Percentiles rank a stretch among this genome's conserved stretches.
phyloP scores from a whole-genome alignment of 2,329 filamentous ascomycete species.

The Lomentospora prolificans region DNA sequence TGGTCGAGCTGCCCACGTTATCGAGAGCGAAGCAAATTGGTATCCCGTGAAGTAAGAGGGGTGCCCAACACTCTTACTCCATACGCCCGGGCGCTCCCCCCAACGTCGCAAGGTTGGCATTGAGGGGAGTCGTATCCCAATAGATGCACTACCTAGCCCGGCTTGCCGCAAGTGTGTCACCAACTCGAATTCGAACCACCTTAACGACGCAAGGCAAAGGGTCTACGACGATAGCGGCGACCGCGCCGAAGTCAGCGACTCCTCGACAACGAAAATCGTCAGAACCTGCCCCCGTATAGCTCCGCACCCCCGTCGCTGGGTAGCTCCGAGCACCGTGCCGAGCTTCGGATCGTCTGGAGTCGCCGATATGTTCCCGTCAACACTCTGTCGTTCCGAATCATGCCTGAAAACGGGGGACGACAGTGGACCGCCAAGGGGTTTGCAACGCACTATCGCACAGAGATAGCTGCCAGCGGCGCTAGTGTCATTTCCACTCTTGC shows the following conservation, averaged over 20 bases:
- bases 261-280: background rate
- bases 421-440: constrained; percentile 17
- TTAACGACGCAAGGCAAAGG: too few relatives aligned
- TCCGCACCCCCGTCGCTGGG: background rate
- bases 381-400: constrained; percentile 4
- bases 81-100: constrained; percentile 6
- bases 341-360: background rate
- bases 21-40: constrained; percentile 3
- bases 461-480: constrained; percentile 67
- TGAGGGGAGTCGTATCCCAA: constrained; percentile 8
- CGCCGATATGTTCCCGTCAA: constrained; percentile 6
- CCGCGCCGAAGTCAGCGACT: background rate
- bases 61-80: background rate
- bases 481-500: constrained; percentile 69
- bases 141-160: background rate
- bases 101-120: constrained; percentile 6
- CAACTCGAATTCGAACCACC: background rate
- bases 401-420: constrained; percentile 4
- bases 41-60: background rate
- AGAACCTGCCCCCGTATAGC: background rate
- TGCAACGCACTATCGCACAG: constrained; percentile 69
- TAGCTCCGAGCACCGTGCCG: constrained; percentile 3
- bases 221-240: background rate
- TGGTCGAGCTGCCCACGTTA: background rate
- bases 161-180: too few relatives aligned